Percentiles rank a stretch among this genome's conserved stretches.
Conservation (phyloP, 2,329 filamentous ascomycete genomes). For the Mycogone perniciosa region DNA sequence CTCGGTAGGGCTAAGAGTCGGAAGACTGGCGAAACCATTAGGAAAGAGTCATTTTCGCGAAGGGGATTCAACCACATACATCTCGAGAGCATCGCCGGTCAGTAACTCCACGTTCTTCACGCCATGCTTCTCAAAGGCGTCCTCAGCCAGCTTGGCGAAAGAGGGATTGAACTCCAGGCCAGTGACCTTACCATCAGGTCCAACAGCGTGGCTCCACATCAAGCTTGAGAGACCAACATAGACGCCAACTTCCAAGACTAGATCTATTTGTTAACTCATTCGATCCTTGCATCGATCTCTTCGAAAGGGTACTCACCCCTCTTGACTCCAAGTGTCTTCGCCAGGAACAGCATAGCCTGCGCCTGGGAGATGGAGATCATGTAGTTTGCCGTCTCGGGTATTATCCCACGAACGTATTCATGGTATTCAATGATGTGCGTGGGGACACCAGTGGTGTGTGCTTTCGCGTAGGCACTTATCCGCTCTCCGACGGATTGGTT, state of each 20-base stretch:
- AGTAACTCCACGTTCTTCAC: slow-evolving; percentile 37
- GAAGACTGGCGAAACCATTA: not conserved
- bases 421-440: slow-evolving; percentile 35
- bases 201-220: slow-evolving; percentile 42
- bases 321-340: slow-evolving; percentile 35
- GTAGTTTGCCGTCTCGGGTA: slow-evolving; percentile 8
- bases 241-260: slow-evolving; percentile 44
- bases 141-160: slow-evolving; percentile 36
- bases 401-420: slow-evolving; percentile 22
- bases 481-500: slow-evolving; percentile 24
- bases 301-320: slow-evolving; percentile 23
- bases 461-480: slow-evolving; percentile 38
- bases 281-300: not conserved
- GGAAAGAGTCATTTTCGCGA: not conserved
- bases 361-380: slow-evolving; percentile 39
- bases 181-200: slow-evolving; percentile 35
- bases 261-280: not conserved
- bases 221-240: slow-evolving; percentile 44
- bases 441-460: slow-evolving; percentile 37
- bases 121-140: slow-evolving; percentile 32
- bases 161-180: slow-evolving; percentile 40
- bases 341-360: slow-evolving; percentile 36
- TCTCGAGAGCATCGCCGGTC: slow-evolving; percentile 36
- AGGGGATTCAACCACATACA: slow-evolving; percentile 24
- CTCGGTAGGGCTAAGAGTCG: slow-evolving; percentile 26